phyloP scores from a whole-genome alignment of 148 eudicot species.

The Nepenthes mirabilis region DNA sequence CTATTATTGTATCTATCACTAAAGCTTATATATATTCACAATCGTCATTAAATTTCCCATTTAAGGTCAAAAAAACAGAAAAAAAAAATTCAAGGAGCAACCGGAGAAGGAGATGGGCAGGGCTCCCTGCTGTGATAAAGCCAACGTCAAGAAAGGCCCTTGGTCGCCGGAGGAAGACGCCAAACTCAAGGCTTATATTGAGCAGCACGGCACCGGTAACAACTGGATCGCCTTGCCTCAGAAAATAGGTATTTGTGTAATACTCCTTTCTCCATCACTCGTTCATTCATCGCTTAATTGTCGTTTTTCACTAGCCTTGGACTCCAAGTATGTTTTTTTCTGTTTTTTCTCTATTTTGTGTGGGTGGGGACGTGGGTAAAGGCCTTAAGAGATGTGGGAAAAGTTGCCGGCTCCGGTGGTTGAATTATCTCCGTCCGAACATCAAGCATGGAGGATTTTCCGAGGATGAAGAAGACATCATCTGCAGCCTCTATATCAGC shows the following conservation, averaged over 20 bases:
- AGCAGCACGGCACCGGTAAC: constrained; percentile 41
- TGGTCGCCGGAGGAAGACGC: constrained; percentile 67
- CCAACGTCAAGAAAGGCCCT: constrained; percentile 57
- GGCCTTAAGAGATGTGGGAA: constrained; percentile 78
- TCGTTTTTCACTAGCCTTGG: too few species aligned
- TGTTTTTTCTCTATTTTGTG: too few species aligned
- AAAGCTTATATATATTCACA: too few species aligned
- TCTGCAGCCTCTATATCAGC: constrained; percentile 40
- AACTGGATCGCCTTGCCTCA: constrained; percentile 57
- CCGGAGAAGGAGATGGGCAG: constrained; percentile 26
- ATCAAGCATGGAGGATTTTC: constrained; percentile 58
- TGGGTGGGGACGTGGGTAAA: constrained; percentile 3
- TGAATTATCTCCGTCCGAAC: constrained; percentile 58
- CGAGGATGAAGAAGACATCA: constrained; percentile 59
- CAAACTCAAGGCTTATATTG: constrained; percentile 37
- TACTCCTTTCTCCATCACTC: too few species aligned
- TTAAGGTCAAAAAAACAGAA: too few species aligned
- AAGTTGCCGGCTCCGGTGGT: constrained; percentile 60
- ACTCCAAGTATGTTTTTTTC: too few species aligned
- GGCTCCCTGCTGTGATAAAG: constrained; percentile 61
- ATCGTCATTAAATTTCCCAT: too few species aligned
- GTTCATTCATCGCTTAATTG: too few species aligned
- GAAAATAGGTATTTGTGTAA: constrained; percentile 32
- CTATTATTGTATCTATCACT: constrained; percentile 35
- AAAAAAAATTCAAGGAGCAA: not conserved